Evolutionary conservation across 106 monocot genomes (phyloP), one percentile per base, ranked within the genome.

Genomic region (Posidonia australis): DNA sequence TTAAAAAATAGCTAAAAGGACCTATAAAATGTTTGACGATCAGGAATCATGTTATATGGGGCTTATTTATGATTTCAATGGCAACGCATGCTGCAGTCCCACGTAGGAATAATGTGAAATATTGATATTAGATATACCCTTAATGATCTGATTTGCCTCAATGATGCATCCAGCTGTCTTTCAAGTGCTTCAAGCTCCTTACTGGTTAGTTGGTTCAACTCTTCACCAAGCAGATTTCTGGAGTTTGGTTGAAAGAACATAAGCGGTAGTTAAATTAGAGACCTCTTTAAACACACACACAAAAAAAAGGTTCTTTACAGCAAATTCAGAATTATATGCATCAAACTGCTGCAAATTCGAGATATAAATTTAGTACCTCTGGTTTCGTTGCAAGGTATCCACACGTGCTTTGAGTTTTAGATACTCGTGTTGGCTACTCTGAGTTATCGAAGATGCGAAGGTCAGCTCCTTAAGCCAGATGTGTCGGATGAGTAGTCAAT

Each of bases 341-440:
- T 49, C 48, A 17, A 49, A 49, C 3, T n/a, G n/a, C n/a, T 16
- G 17, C 3, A 9, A 10, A 49, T n/a, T n/a, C 48, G 2, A 28
- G 14, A 13, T 16, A 58, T 2, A 61, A 61, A 13, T 20, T 29
- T 11, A 24, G 0, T 63, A 47, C 73, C 74, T 67, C 24, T 74
- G 74, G 6, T 66, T 66, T 46, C 74, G 45, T 60, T 74, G 74
- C 60, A 74, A 43, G 20, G 46, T 31, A 9, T 66, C 74, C 18
- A 74, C 74, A 9, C 60, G 24, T 23, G 66, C 74, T 60, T 74
- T 74, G 22, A 74, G 74, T 51, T 74, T 74, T 46, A 74, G 20
- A 54, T 74, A 74, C 66, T 74, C 74, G 47, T 74, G 74, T 24
- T 74, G 66, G 26, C 74, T 67, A 41, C 48, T 74, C 74, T 74